A percentile compares a stretch with the other conserved stretches of the same genome.
phyloP scores from a whole-genome alignment of 2,329 filamentous ascomycete genomes.

The Trichoderma citrinoviride region DNA sequence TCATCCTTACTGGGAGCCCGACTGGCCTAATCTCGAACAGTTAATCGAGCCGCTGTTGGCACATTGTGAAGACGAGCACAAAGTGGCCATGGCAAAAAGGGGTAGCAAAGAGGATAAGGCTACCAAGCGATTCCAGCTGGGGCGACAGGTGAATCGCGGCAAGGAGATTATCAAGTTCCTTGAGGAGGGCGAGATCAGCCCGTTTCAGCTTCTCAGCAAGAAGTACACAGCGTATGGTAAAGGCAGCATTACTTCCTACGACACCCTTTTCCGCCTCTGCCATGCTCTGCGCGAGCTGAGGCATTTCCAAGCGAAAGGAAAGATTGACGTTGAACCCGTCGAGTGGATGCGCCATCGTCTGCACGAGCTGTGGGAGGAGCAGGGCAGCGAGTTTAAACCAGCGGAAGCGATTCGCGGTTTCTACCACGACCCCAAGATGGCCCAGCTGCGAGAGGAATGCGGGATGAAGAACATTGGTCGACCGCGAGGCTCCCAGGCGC shows the following conservation, averaged over 20 bases:
- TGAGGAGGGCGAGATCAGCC: slow-evolving; percentile 50
- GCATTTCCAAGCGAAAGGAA: slow-evolving; percentile 43
- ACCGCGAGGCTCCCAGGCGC: slow-evolving; percentile 47
- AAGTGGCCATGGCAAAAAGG: slow-evolving; percentile 36
- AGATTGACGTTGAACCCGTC: slow-evolving; percentile 48
- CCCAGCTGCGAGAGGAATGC: slow-evolving; percentile 48
- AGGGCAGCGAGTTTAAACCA: slow-evolving; percentile 50
- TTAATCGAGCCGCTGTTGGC: slow-evolving; percentile 45
- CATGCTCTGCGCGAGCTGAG: slow-evolving; percentile 53
- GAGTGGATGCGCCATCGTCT: slow-evolving; percentile 59
- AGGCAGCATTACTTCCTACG: slow-evolving; percentile 49
- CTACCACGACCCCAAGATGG: slow-evolving; percentile 55
- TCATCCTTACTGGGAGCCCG: slow-evolving; percentile 56
- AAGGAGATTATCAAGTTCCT: slow-evolving; percentile 53
- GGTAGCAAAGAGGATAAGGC: slow-evolving; percentile 34
- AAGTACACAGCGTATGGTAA: slow-evolving; percentile 45
- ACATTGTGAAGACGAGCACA: slow-evolving; percentile 49
- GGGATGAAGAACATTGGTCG: slow-evolving; percentile 58
- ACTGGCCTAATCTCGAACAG: slow-evolving; percentile 48
- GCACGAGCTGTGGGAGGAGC: slow-evolving; percentile 45
- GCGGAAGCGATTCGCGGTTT: slow-evolving; percentile 51
- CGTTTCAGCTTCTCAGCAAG: slow-evolving; percentile 56
- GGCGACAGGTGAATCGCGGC: slow-evolving; percentile 56
- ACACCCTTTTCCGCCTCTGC: slow-evolving; percentile 55
- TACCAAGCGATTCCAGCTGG: slow-evolving; percentile 51